Conservation (phyloP, 2,329 filamentous ascomycete genomes). For the Calonectria pteridis region DNA sequence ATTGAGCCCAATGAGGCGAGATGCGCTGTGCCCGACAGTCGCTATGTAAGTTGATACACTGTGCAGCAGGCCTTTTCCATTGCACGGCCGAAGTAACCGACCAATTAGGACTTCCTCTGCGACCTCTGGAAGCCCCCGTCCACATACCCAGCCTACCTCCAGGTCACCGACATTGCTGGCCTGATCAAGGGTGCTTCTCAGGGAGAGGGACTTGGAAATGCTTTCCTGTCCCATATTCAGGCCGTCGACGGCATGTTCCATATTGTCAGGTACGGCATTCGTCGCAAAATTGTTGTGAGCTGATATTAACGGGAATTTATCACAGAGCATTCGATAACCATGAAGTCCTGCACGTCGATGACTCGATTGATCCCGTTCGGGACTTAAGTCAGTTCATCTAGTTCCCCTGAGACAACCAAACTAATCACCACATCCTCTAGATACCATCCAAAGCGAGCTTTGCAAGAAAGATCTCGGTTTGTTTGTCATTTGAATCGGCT, state of each 20-base stretch:
- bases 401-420: neutral
- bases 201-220: constrained; percentile 59
- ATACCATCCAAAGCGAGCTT: constrained; percentile 45
- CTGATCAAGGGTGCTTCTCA: constrained; percentile 59
- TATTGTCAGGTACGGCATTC: constrained; percentile 52
- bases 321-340: constrained; percentile 58
- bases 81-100: constrained; percentile 21
- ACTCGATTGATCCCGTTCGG: constrained; percentile 59
- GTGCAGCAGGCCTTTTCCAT: neutral
- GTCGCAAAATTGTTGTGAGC: neutral
- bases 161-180: constrained; percentile 60
- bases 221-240: constrained; percentile 60
- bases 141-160: constrained; percentile 58
- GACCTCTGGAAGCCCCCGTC: constrained; percentile 60
- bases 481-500: neutral
- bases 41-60: constrained; percentile 53
- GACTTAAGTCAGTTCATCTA: constrained; percentile 52
- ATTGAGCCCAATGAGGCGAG: constrained; percentile 62
- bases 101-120: constrained; percentile 56
- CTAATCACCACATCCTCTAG: constrained; percentile 27
- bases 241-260: constrained; percentile 61
- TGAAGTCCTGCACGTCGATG: constrained; percentile 60
- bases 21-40: constrained; percentile 57
- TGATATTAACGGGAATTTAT: constrained; percentile 10
- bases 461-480: constrained; percentile 54